Evolutionary conservation across 495 filamentous ascomycete genomes (phyloP).

Genomic region (Pyrenula massariospora): DNA sequence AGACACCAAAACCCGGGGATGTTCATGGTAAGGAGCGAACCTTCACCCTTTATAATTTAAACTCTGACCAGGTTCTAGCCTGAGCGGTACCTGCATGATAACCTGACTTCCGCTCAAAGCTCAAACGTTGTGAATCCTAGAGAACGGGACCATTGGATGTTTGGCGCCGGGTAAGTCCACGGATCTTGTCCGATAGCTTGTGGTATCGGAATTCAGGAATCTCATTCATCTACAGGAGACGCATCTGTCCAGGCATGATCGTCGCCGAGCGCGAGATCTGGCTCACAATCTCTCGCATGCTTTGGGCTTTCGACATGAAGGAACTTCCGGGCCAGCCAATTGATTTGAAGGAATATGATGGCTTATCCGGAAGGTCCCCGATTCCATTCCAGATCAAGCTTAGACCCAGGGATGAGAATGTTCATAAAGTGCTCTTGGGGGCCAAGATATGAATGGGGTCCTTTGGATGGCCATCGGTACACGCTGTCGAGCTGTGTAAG

Average conservation of each 20-base stretch:
- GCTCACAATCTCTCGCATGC: constrained; percentile 34
- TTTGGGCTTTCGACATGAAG: constrained; percentile 46
- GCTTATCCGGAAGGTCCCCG: neutral
- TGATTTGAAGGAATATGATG: neutral
- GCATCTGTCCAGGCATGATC: constrained; percentile 20
- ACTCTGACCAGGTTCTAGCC: constrained; percentile 1
- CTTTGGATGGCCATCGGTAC: neutral
- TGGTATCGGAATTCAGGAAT: neutral
- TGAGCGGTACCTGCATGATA: constrained; percentile 39
- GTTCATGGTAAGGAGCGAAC: constrained; percentile 20
- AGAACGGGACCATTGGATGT: neutral
- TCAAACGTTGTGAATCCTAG: neutral
- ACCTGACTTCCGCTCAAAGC: constrained; percentile 10
- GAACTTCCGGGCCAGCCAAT: constrained; percentile 11
- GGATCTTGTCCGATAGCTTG: neutral
- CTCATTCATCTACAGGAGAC: neutral
- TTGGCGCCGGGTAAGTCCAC: neutral
- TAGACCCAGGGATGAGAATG: constrained; percentile 1
- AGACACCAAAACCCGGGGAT: constrained; percentile 20
- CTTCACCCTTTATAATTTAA: constrained; percentile 10
- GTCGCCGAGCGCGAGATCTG: constrained; percentile 28
- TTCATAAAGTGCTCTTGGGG: constrained; percentile 1
- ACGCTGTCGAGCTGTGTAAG: no score
- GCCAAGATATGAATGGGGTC: constrained; percentile 2
- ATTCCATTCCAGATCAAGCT: neutral